Evolutionary conservation across 2,329 filamentous ascomycete genomes (phyloP).

Genomic region (Annulohypoxylon truncatum): DNA sequence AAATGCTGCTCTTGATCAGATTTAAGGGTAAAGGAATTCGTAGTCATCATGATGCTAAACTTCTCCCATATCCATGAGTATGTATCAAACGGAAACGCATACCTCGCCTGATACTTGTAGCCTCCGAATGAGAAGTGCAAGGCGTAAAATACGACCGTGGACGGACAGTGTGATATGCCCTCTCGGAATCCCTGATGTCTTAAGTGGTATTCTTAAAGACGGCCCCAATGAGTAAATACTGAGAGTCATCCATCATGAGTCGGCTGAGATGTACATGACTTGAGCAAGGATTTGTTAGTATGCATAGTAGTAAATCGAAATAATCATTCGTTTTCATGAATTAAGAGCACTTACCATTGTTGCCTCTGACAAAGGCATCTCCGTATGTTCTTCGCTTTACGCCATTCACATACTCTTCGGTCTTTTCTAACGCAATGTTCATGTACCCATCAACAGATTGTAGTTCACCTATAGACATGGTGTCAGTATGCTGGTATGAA

Average conservation of each 20-base stretch:
- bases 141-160: background rate
- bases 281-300: slow-evolving; percentile 34
- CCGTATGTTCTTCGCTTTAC: slow-evolving; percentile 85
- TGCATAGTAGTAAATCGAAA: no score
- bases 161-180: background rate
- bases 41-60: background rate
- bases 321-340: slow-evolving; percentile 1
- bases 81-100: background rate
- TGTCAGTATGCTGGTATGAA: slow-evolving; percentile 31
- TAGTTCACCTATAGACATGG: slow-evolving; percentile 75
- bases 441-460: slow-evolving; percentile 99
- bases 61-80: background rate
- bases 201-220: background rate
- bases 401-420: slow-evolving; percentile 89
- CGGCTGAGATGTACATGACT: slow-evolving; percentile 80
- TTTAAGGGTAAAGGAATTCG: background rate
- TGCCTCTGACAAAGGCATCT: slow-evolving; percentile 94
- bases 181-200: background rate
- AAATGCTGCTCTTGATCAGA: background rate
- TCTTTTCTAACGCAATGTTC: slow-evolving; percentile 99
- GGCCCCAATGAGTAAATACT: background rate
- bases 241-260: slow-evolving; percentile 56
- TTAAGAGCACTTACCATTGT: slow-evolving; percentile 76
- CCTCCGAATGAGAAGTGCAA: background rate
- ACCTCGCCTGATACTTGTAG: background rate